Evolutionary conservation across 306 rosid species (phyloP).

Genomic region (Adenanthera pavonina): DNA sequence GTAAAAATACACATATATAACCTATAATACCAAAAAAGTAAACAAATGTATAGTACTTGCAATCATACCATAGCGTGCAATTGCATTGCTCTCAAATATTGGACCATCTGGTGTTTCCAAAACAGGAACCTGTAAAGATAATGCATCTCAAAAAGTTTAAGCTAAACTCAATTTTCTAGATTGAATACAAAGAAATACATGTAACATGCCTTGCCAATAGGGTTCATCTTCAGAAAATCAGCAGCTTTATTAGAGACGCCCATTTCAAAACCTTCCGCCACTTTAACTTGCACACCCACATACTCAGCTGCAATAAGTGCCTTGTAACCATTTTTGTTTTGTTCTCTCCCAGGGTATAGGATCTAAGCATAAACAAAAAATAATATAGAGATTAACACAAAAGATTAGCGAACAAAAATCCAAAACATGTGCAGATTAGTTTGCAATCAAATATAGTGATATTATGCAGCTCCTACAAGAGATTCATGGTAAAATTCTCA

Average conservation of each 20-base stretch:
- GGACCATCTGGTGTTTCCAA: slow-evolving; percentile 80
- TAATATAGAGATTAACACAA: not conserved
- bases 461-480: not conserved
- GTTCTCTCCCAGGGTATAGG: slow-evolving; percentile 51
- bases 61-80: slow-evolving; percentile 73
- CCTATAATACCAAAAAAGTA: not conserved
- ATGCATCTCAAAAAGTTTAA: not conserved
- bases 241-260: slow-evolving; percentile 79
- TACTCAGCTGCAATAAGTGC: slow-evolving; percentile 65
- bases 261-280: slow-evolving; percentile 60
- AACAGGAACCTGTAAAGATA: slow-evolving; percentile 69
- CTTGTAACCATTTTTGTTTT: slow-evolving; percentile 69
- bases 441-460: not conserved
- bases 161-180: not conserved
- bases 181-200: not conserved
- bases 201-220: slow-evolving; percentile 72
- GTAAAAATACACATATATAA: not conserved
- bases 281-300: slow-evolving; percentile 60
- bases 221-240: slow-evolving; percentile 78
- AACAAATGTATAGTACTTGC: not conserved
- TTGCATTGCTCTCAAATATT: slow-evolving; percentile 84
- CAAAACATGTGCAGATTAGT: not conserved
- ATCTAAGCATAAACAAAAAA: slow-evolving; percentile 44
- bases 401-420: not conserved
- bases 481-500: not conserved